Conservation (phyloP, 1,284 basidiomycete genomes). For the Mycena sp. region DNA sequence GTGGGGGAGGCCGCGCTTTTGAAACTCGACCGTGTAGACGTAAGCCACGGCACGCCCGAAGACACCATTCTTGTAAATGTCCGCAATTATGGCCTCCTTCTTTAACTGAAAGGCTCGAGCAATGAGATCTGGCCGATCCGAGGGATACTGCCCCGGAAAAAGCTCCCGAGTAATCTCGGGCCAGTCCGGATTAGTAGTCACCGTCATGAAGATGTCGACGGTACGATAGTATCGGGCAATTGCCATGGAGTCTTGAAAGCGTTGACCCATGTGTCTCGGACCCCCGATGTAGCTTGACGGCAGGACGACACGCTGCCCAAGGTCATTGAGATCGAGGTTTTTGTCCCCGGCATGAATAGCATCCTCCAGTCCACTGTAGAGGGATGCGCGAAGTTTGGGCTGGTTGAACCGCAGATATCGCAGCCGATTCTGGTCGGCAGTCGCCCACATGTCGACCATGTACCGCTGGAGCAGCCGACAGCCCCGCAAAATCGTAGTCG, state of each 20-base stretch:
- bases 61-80: conserved; percentile 40
- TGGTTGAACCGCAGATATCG: conserved; percentile 47
- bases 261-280: conserved; percentile 50
- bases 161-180: conserved; percentile 51
- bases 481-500: conserved; percentile 45
- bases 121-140: conserved; percentile 53
- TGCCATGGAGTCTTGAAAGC: conserved; percentile 55
- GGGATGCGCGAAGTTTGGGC: conserved; percentile 42
- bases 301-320: conserved; percentile 48
- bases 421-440: conserved; percentile 43
- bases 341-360: conserved; percentile 36
- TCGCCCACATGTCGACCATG: conserved; percentile 47
- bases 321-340: conserved; percentile 37
- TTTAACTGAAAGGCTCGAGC: conserved; percentile 51
- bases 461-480: conserved; percentile 53
- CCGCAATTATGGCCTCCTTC: conserved; percentile 40
- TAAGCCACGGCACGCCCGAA: conserved; percentile 42
- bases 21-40: conserved; percentile 49
- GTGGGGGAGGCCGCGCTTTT: conserved; percentile 49
- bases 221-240: conserved; percentile 44
- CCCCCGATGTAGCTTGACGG: conserved; percentile 52
- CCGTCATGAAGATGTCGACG: background rate
- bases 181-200: conserved; percentile 42
- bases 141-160: conserved; percentile 44
- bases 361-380: conserved; percentile 50